Evolutionary conservation across 768 basidiomycete genomes (phyloP), one percentile per base, ranked within the genome.

Genomic region (Clitopilus hobsonii): DNA sequence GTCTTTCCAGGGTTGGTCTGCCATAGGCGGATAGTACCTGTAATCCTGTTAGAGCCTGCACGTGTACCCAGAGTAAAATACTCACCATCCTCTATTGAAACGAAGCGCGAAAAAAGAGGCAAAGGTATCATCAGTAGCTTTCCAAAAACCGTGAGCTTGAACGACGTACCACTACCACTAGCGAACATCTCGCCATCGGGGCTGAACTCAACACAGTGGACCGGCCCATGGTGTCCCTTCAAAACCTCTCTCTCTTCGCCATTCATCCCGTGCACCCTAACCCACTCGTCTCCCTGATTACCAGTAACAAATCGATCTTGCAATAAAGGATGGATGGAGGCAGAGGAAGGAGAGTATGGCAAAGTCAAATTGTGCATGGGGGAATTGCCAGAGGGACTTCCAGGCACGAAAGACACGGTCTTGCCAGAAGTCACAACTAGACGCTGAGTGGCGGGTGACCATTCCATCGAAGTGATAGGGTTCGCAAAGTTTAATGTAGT

Each of bases 111-210:
- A n/a, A n/a, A 47, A 56, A 55, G 59, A 52, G 50, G 38, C 25
- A 52, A 49, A 8, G 51, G 54, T 49, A 52, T 53, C 41, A 49
- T 58, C 14, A 41, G 56, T 55, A 45, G 10, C 6, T 3, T 45
- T 11, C 22, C 18, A 4, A 2, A 4, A 48, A 47, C 58, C n/a
- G 57, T 53, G 45, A 51, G 58, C 32, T 24, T 55, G 36, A 51
- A n/a, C n/a, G 13, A 83, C 91, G 75, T 69, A 88, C 96, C 96
- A 63, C 92, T 95, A 51, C 96, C 97, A 64, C 91, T 94, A 29
- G 96, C 96, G 68, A 92, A 98, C 78, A 97, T 83, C 75, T 98
- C 97, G 22, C 96, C 96, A 67, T 98, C 96, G 0, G 96, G 96
- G 65, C 89, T 92, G 70, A 88, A 96, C 63, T 91, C 88, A 48